Evolutionary conservation across 805 yeast species (phyloP).

Genomic region (Komagataella pastoris): DNA sequence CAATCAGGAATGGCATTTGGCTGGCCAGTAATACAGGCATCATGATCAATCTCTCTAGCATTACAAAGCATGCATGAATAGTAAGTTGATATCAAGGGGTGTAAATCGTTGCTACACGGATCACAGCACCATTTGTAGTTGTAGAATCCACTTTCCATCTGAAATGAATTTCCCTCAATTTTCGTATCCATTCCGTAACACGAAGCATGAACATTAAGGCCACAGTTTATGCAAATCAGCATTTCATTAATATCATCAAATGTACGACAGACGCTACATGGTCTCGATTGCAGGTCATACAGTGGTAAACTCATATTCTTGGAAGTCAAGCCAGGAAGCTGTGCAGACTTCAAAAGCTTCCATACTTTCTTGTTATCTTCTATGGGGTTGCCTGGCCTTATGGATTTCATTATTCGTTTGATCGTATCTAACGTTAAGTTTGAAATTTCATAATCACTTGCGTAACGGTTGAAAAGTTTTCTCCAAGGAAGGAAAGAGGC

Average conservation of each 20-base stretch:
- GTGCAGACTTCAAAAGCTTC: background rate
- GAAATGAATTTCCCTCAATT: conserved; percentile 4
- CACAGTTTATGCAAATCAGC: conserved; percentile 51
- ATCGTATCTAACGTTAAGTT: background rate
- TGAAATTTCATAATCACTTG: background rate
- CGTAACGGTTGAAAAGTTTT: background rate
- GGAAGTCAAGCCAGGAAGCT: background rate
- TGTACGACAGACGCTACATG: conserved; percentile 49
- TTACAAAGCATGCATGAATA: conserved; percentile 60
- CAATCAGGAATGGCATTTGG: conserved; percentile 40
- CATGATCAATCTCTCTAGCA: conserved; percentile 35
- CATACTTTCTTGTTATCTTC: background rate
- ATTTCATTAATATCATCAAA: conserved; percentile 22
- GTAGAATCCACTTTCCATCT: conserved; percentile 3
- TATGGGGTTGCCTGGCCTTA: background rate
- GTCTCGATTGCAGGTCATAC: conserved; percentile 15
- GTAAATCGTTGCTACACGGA: conserved; percentile 56
- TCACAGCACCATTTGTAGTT: conserved; percentile 62
- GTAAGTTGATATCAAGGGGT: conserved; percentile 41
- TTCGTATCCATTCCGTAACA: conserved; percentile 45
- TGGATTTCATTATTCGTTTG: background rate
- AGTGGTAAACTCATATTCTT: conserved; percentile 1
- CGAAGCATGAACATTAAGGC: conserved; percentile 50
- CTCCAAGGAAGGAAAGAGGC: background rate
- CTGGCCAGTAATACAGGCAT: conserved; percentile 27